phyloP scores from a whole-genome alignment of 768 basidiomycete species.

The Sporobolomyces phaffii region DNA sequence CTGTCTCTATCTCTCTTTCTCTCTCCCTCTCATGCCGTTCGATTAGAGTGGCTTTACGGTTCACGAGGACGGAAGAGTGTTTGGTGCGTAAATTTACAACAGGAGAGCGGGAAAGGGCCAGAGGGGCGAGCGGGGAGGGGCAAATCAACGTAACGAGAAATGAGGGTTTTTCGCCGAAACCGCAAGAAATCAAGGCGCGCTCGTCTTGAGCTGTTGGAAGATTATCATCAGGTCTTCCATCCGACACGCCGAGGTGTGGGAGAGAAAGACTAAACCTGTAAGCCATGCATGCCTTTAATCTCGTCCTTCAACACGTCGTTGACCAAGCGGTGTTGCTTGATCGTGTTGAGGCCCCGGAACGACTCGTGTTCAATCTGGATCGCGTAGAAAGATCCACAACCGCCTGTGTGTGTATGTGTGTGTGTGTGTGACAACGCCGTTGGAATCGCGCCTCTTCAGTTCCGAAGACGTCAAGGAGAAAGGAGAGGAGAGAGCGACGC shows the following conservation, averaged over 20 bases:
- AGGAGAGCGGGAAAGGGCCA: no score
- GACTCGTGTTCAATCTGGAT: slow-evolving; percentile 76
- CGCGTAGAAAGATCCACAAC: slow-evolving; percentile 95
- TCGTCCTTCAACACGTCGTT: slow-evolving; percentile 79
- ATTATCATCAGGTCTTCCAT: not conserved
- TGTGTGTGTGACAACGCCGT: no score
- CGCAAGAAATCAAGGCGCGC: not conserved
- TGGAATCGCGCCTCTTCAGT: no score
- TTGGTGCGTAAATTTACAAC: no score
- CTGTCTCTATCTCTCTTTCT: no score
- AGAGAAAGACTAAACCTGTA: slow-evolving; percentile 60
- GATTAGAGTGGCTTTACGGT: no score
- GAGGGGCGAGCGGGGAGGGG: no score
- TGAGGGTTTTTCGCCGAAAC: not conserved
- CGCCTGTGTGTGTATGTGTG: slow-evolving; percentile 69
- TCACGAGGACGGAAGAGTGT: no score
- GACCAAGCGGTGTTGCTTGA: slow-evolving; percentile 91
- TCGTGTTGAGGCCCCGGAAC: slow-evolving; percentile 76
- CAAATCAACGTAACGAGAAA: no score
- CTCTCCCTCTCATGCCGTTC: no score
- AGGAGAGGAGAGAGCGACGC: slow-evolving; percentile 39
- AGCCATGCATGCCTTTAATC: slow-evolving; percentile 82
- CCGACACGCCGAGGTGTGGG: no score
- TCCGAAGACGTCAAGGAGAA: no score
- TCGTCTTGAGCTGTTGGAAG: slow-evolving; percentile 25